Percentiles rank a stretch among this genome's conserved stretches.
phyloP scores from a whole-genome alignment of 345 rosid genomes.

The Linum tenue region DNA sequence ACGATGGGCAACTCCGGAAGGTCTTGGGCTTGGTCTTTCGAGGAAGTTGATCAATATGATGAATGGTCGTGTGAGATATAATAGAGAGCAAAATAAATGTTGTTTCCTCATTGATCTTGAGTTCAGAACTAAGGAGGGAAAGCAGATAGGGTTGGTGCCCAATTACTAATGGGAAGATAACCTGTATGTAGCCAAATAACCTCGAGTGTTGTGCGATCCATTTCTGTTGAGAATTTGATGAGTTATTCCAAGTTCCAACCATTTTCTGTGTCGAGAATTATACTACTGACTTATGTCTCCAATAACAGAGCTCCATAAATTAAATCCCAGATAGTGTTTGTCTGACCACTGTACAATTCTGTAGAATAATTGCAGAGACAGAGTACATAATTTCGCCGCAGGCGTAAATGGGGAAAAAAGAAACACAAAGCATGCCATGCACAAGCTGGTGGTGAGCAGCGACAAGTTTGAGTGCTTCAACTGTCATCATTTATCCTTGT shows the following conservation, averaged over 20 bases:
- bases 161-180: conserved; percentile 10
- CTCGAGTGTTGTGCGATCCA: neutral
- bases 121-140: conserved; percentile 28
- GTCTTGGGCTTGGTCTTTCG: conserved; percentile 43
- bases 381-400: conserved; percentile 21
- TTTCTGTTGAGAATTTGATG: neutral
- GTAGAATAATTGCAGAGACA: conserved; percentile 1
- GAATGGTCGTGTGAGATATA: conserved; percentile 50
- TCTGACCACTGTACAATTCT: conserved; percentile 23
- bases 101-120: conserved; percentile 48
- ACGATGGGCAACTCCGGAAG: conserved; percentile 44
- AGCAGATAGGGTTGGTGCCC: conserved; percentile 9
- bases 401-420: neutral
- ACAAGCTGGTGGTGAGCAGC: no score
- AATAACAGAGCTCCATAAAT: conserved; percentile 5
- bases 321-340: neutral
- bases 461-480: no score
- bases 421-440: no score
- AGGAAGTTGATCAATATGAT: conserved; percentile 41
- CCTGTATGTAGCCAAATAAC: neutral
- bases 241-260: no score
- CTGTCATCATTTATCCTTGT: no score
- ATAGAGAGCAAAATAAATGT: conserved; percentile 39
- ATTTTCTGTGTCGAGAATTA: neutral
- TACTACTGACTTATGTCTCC: conserved; percentile 5